phyloP scores from a whole-genome alignment of 2,329 filamentous ascomycete genomes.

The Fusarium brachygibbosum region DNA sequence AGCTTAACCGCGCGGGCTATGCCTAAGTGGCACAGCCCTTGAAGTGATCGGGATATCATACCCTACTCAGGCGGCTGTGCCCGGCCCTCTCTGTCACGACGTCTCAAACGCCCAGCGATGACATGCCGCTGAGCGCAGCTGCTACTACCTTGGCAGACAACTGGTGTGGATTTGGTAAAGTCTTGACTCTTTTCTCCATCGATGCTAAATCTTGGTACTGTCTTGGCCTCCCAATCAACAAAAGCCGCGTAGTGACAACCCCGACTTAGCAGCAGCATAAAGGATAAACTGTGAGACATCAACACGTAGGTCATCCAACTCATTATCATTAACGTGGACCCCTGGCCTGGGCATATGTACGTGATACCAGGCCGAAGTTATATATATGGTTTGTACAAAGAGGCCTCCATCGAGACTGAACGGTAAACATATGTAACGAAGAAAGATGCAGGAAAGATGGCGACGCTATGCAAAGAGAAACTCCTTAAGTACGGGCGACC shows the following conservation, averaged over 20 bases:
- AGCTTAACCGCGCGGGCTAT: not conserved
- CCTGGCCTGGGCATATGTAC: slow-evolving; percentile 33
- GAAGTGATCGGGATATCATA: not conserved
- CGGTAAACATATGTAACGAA: slow-evolving; percentile 43
- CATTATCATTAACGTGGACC: slow-evolving; percentile 49
- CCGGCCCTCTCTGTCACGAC: slow-evolving; percentile 10
- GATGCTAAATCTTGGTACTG: slow-evolving; percentile 11
- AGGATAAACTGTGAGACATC: not conserved
- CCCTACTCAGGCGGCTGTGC: slow-evolving; percentile 8
- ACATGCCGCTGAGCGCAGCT: slow-evolving; percentile 12
- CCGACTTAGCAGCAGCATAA: not conserved
- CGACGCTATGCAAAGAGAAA: slow-evolving; percentile 77
- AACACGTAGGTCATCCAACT: slow-evolving; percentile 39
- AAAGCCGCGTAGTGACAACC: not conserved
- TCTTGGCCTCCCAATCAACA: slow-evolving; percentile 11
- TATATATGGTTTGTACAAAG: slow-evolving; percentile 43
- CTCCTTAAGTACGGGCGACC: slow-evolving; percentile 90
- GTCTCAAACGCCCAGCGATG: slow-evolving; percentile 18
- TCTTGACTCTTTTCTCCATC: slow-evolving; percentile 4
- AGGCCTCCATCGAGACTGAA: slow-evolving; percentile 31
- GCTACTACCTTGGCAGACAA: slow-evolving; percentile 26
- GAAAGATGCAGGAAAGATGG: slow-evolving; percentile 30
- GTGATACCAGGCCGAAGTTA: slow-evolving; percentile 35
- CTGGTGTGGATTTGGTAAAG: not conserved
- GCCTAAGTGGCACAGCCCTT: not conserved